Conservation (phyloP, 2,329 filamentous ascomycete species). For the Cladobotryum protrusum region DNA sequence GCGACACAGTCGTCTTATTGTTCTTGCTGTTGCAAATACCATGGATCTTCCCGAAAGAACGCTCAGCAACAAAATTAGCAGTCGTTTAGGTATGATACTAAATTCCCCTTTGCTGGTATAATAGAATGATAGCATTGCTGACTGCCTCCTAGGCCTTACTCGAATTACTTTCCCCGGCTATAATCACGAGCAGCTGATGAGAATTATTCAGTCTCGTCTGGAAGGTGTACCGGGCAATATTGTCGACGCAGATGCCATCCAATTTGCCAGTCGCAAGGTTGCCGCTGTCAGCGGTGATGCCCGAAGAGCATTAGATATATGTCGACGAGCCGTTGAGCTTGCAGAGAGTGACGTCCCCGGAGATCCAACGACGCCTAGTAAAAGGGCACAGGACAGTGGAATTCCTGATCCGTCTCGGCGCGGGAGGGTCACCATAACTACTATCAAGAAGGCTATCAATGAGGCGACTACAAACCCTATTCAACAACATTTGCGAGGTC, state of each 20-base stretch:
- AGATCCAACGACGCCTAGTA: conserved; percentile 57
- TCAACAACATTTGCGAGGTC: conserved; percentile 77
- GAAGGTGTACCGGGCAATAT: conserved; percentile 83
- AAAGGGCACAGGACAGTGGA: conserved; percentile 29
- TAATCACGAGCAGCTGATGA: conserved; percentile 94
- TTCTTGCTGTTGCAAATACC: conserved; percentile 94
- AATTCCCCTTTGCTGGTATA: too few relatives aligned
- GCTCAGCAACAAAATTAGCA: conserved; percentile 96
- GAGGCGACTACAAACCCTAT: conserved; percentile 91
- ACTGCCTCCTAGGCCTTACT: conserved; percentile 54
- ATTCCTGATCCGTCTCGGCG: conserved; percentile 21
- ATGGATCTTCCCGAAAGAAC: conserved; percentile 98
- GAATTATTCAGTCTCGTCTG: conserved; percentile 91
- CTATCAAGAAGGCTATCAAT: conserved; percentile 88
- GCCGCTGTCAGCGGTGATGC: conserved; percentile 95
- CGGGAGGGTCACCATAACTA: conserved; percentile 77
- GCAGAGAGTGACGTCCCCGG: conserved; percentile 64
- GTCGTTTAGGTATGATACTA: conserved; percentile 54
- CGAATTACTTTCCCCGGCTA: conserved; percentile 97
- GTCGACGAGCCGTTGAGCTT: conserved; percentile 87
- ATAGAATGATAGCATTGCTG: neutral
- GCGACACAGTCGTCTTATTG: conserved; percentile 85
- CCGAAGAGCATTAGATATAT: conserved; percentile 87
- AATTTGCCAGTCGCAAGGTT: conserved; percentile 94
- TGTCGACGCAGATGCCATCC: conserved; percentile 86